Evolutionary conservation across 495 filamentous ascomycete genomes (phyloP), one percentile per base, ranked within the genome.

Genomic region (Xylaria palmicola): DNA sequence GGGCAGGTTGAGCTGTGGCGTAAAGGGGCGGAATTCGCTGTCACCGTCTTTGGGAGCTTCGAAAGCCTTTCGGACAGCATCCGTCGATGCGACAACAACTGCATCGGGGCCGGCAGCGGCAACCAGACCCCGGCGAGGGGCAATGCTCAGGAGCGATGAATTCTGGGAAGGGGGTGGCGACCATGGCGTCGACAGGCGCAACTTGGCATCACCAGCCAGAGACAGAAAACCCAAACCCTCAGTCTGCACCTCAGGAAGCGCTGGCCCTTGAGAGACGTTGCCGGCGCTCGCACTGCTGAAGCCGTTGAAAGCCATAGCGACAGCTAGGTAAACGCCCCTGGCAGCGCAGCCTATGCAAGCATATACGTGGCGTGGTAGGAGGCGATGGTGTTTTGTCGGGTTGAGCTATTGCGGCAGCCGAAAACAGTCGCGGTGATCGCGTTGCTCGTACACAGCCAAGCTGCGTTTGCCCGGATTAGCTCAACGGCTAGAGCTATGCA

Each of bases 31-130:
- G 39, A 86, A 77, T 63, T 90, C 86, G 64, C 81, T 84, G 20
- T 85, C 84, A 57, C 79, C 83, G 24, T 77, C 75, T 39, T 83
- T 80, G 4, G 81, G 74, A 10, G 74, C 76, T 30, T 83, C 77
- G 65, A 95, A 96, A 0, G 89, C 86, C 64, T 90, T 85, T 62
- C 93, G 85, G 24, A 97, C 80, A 2, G 86, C 79, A 26, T 90
- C 84, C n/a, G 92, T 92, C 9, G 79, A 87, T 10, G 91, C 87
- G 49, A 99, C 69, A 48, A 89, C 76, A 2, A 99, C 79, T 43
- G 81, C 78, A 64, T 94, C 88, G 27, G 93, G 93, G 10, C 89
- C 87, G 53, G 91, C 94, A 44, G 92, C 95, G 51, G 92, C 94
- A 41, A 97, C 79, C 6, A 98, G 77, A 19, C 91, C 92, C 74